Base-by-base conservation (phyloP, 345 rosid species). In the Melastoma malabathricum region DNA sequence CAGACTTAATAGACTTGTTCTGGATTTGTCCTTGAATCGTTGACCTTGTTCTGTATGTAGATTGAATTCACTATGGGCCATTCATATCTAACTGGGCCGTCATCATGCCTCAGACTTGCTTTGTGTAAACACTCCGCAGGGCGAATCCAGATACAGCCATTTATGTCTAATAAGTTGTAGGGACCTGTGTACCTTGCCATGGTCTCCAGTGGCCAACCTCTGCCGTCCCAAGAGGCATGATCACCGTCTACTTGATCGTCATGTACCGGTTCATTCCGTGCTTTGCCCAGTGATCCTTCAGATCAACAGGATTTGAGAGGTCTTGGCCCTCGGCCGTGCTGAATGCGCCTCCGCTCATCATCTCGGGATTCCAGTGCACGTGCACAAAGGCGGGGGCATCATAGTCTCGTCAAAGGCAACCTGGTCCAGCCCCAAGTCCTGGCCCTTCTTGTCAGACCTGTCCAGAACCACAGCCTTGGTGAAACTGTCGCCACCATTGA, bases 261-360 rank as follows among this genome's bases (percentile, higher is more conserved):
- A 64, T 64, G 51, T 64, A 64, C 18, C 68, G 59, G 43, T 64
- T 64, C 2, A 64, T 64, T 15, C 68, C 93, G 15, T 84, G 93
- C 64, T 78, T 84, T 47, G 93, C 93, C 93, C 93, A 84, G 23
- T 81, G 63, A 47, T 84, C 79, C 74, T 78, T 80, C 0, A 84
- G 78, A 60, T 84, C 85, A 20, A 84, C 83, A 17, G 93, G 76
- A 19, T 48, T 76, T 6, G 93, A 84, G 15, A 84, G 72, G 71
- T 84, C 93, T 48, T 81, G 67, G 60, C 72, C 93, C 66, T 76
- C 89, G 0, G 81, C 86, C 3, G 90, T 92, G 86, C 81, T 78
- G 70, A 82, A 92, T 1, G 98, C 98, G 38, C 98, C 78, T 43
- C 98, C 98, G 16, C 98, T 92, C 98, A 92, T 92, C 64, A 87